Base-by-base conservation (phyloP, 2,329 filamentous ascomycete genomes). In the Trichoderma sp. region DNA sequence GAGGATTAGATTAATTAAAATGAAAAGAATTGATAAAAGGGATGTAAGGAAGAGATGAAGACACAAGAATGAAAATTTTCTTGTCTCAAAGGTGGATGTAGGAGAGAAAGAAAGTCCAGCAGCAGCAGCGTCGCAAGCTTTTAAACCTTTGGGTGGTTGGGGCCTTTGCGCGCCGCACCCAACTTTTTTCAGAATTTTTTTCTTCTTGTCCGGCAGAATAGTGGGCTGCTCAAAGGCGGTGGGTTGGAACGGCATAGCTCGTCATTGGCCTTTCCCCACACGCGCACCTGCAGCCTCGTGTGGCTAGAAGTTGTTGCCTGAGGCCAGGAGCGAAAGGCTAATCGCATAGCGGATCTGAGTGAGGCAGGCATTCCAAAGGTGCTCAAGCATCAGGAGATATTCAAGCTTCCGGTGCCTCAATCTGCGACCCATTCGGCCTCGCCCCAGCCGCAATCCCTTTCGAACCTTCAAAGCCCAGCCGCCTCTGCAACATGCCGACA, bases 401-500 rank as follows among this genome's bases (percentile, higher is more conserved):
- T 53, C 56, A 34, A 66, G 71, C 67, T 32, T 67, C 58, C 60
- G 72, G 12, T n/a, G 70, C 58, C 57, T 71, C 68, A 72, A 62
- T 56, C 63, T 71, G 72, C 74, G 71, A 73, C 73, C 51, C 51
- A 71, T 74, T 65, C 73, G 65, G 66, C 62, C 72, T 73, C 15
- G 4, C 28, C 26, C 68, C 69, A 73, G 67, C 66, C 70, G 30
- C 18, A 51, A 53, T 53, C 39, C 30, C n/a, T 62, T 62, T 43
- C 34, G 56, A 28, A 30, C 2, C 56, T 24, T 24, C 62, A 66
- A 77, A 71, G 57, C 61, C 61, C 71, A 74, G 70, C 64, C 69
- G 60, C 51, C 70, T 73, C 68, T 70, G 36, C 77, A 83, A 79
- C 76, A 95, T 95, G 91, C 93, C 93, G 77, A 95, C 92, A 28